These are phyloP conservation scores for Calocybe gambosa DNA, from an alignment of 1,284 basidiomycete genomes.

Conservation along the genomic window DNA sequence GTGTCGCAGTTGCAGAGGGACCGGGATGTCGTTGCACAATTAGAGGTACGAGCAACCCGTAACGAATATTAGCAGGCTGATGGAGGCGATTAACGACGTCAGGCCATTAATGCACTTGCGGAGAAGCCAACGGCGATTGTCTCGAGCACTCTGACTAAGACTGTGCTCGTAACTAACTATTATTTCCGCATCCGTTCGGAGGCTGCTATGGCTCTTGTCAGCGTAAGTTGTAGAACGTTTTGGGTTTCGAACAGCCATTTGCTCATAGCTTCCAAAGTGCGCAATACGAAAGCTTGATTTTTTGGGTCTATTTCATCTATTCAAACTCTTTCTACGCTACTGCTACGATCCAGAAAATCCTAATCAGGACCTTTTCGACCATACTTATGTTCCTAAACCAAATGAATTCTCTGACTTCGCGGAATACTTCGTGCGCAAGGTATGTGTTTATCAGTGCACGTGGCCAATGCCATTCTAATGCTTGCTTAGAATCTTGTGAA, in stretches of 20 bases:
- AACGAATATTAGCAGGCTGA: slow-evolving; percentile 9
- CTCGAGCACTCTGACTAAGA: slow-evolving; percentile 89
- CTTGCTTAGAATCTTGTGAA: slow-evolving; percentile 60
- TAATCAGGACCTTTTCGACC: slow-evolving; percentile 75
- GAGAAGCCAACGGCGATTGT: slow-evolving; percentile 84
- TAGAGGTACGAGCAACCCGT: slow-evolving; percentile 66
- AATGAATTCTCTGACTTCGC: slow-evolving; percentile 92
- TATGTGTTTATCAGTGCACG: slow-evolving; percentile 25
- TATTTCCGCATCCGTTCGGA: slow-evolving; percentile 97
- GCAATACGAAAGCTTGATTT: slow-evolving; percentile 78
- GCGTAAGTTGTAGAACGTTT: slow-evolving; percentile 47
- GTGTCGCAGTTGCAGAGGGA: slow-evolving; percentile 95
- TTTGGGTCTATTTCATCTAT: slow-evolving; percentile 91
- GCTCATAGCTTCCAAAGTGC: slow-evolving; percentile 45
- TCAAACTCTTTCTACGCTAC: slow-evolving; percentile 92
- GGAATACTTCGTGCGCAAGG: slow-evolving; percentile 95
- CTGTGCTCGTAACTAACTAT: slow-evolving; percentile 92
- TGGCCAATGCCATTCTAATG: slow-evolving; percentile 1
- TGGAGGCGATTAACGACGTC: slow-evolving; percentile 8
- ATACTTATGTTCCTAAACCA: slow-evolving; percentile 84
- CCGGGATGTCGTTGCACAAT: slow-evolving; percentile 95
- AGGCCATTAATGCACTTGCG: slow-evolving; percentile 84
- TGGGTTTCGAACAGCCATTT: background rate
- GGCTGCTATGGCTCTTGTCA: slow-evolving; percentile 82
- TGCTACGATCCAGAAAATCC: slow-evolving; percentile 83